Conservation (phyloP, 768 basidiomycete genomes). For the Daedaleopsis nitida region DNA sequence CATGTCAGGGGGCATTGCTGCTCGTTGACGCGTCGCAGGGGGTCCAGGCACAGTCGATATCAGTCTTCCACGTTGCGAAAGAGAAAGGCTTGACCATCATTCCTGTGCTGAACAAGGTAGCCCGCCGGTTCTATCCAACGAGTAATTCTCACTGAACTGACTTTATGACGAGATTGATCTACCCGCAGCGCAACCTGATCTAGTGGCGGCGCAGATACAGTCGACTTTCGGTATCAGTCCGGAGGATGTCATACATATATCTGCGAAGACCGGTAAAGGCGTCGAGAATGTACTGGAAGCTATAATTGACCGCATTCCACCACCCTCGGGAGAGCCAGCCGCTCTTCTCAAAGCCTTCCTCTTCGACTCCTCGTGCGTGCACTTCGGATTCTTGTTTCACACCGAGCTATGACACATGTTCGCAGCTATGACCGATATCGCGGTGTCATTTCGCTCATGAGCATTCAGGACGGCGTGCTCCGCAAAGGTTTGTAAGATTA, state of each 20-base stretch:
- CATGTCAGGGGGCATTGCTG: constrained; percentile 85
- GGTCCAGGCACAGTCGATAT: constrained; percentile 96
- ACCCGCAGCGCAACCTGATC: constrained; percentile 82
- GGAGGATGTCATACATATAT: constrained; percentile 73
- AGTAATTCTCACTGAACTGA: not conserved
- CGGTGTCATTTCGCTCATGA: constrained; percentile 92
- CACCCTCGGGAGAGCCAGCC: constrained; percentile 59
- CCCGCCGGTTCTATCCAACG: not conserved
- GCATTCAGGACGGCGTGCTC: constrained; percentile 76
- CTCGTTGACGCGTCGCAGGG: constrained; percentile 98
- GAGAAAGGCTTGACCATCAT: constrained; percentile 83
- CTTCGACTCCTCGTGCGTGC: constrained; percentile 86
- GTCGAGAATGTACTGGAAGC: constrained; percentile 77
- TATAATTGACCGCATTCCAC: constrained; percentile 82
- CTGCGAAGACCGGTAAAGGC: constrained; percentile 91
- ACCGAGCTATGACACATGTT: not conserved
- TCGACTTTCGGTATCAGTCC: constrained; percentile 82
- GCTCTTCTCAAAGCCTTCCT: constrained; percentile 79
- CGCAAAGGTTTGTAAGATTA: constrained; percentile 62
- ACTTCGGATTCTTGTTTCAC: not conserved
- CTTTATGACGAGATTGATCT: constrained; percentile 73
- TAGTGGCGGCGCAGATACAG: constrained; percentile 79
- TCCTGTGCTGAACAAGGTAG: constrained; percentile 91
- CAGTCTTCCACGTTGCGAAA: constrained; percentile 86
- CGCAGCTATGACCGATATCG: constrained; percentile 90